These are phyloP conservation scores for Alloteropsis angusta DNA, from an alignment of 202 grass and related monocot species.

Conservation along the genomic window DNA sequence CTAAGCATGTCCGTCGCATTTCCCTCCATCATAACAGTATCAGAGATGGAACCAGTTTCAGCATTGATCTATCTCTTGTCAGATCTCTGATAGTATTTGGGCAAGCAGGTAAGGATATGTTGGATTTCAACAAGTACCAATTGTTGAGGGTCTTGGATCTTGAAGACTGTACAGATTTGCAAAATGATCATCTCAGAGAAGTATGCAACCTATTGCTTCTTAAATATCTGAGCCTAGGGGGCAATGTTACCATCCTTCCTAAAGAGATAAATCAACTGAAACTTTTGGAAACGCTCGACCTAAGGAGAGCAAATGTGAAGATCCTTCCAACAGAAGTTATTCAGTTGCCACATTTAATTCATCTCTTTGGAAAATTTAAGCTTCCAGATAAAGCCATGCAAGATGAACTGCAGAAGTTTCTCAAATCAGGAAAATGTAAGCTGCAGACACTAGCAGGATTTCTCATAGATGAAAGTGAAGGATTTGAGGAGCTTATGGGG, in stretches of 20 bases:
- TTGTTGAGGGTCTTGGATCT: constrained; percentile 9
- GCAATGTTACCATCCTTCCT: not conserved
- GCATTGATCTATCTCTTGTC: not conserved
- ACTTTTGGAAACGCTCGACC: constrained; percentile 6
- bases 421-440: not conserved
- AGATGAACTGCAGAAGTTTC: not conserved
- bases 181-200: not conserved
- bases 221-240: not conserved
- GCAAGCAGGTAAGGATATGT: not conserved
- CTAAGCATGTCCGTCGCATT: not conserved
- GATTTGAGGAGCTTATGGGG: not conserved
- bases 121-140: constrained; percentile 2
- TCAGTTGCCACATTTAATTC: not conserved
- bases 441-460: not conserved
- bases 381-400: not conserved
- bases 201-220: not conserved
- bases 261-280: not conserved
- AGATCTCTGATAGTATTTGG: constrained; percentile 1
- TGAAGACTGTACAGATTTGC: not conserved
- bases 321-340: not conserved
- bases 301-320: not conserved
- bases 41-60: not conserved
- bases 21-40: not conserved
- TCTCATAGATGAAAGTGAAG: not conserved
- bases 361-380: not conserved